Percentiles rank a stretch among this genome's conserved stretches.
Evolutionary conservation across 2,329 filamentous ascomycete species (phyloP).

Genomic region (Colletotrichum magnum): DNA sequence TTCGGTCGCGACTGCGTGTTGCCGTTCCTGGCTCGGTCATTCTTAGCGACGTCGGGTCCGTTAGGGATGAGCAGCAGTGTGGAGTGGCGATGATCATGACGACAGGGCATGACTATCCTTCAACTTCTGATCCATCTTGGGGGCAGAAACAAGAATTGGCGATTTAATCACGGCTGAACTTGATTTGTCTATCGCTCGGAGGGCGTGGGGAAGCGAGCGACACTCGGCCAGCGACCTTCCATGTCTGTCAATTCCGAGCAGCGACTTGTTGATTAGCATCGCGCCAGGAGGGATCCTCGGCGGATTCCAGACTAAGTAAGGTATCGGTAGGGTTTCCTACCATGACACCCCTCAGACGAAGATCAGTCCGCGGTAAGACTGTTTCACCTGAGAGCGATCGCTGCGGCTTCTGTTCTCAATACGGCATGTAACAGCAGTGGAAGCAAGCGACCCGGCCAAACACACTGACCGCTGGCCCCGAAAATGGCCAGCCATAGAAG

Average conservation of each 20-base stretch:
- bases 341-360: conserved; percentile 32
- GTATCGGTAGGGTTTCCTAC: conserved; percentile 17
- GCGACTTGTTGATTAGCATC: conserved; percentile 10
- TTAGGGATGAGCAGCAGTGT: conserved; percentile 24
- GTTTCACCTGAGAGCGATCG: conserved; percentile 39
- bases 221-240: conserved; percentile 33
- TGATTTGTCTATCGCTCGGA: conserved; percentile 3
- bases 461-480: conserved; percentile 28
- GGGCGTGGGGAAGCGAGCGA: conserved; percentile 5
- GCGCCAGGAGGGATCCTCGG: conserved; percentile 18
- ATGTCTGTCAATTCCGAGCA: conserved; percentile 31
- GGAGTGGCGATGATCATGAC: conserved; percentile 19
- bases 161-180: conserved; percentile 4
- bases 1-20: conserved; percentile 5
- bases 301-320: conserved; percentile 24
- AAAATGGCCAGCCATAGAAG: conserved; percentile 26
- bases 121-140: conserved; percentile 1
- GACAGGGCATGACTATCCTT: conserved; percentile 1
- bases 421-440: conserved; percentile 32
- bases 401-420: conserved; percentile 37
- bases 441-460: conserved; percentile 14
- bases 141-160: conserved; percentile 17
- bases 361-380: conserved; percentile 40
- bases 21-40: neutral
- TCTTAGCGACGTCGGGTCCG: conserved; percentile 11